Percentiles rank a stretch among this genome's conserved stretches.
These are phyloP conservation scores for Abrus precatorius DNA, from an alignment of 306 rosid genomes.

Conservation along the genomic window DNA sequence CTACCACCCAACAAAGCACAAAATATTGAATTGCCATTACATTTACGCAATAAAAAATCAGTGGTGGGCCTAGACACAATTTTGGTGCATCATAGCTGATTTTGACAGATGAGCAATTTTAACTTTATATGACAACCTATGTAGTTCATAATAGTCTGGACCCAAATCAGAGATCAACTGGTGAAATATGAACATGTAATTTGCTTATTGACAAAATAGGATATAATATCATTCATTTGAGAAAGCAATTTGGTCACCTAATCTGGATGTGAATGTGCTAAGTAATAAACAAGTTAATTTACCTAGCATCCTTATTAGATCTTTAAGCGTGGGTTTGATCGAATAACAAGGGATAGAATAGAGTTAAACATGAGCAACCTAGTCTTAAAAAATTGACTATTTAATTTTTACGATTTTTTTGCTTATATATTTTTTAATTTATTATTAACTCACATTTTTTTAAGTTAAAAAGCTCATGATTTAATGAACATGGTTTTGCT, in stretches of 20 bases:
- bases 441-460: too few relatives aligned
- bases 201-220: conserved; percentile 7
- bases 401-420: too few relatives aligned
- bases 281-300: conserved; percentile 25
- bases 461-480: conserved; percentile 4
- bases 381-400: too few relatives aligned
- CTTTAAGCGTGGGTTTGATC: too few relatives aligned
- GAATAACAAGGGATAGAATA: too few relatives aligned
- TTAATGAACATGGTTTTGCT: conserved; percentile 50
- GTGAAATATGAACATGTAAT: conserved; percentile 22
- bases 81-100: conserved; percentile 54
- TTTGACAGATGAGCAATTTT: conserved; percentile 51
- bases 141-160: conserved; percentile 43
- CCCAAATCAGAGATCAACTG: conserved; percentile 38
- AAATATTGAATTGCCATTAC: conserved; percentile 25
- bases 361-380: too few relatives aligned
- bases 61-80: conserved; percentile 47
- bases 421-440: too few relatives aligned
- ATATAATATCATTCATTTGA: conserved; percentile 22
- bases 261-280: conserved; percentile 33
- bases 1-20: conserved; percentile 39
- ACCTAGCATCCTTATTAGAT: not conserved
- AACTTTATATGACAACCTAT: conserved; percentile 50
- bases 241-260: conserved; percentile 40
- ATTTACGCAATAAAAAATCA: conserved; percentile 39